Percentiles rank a stretch among this genome's conserved stretches.
Conservation (phyloP, 805 yeast genomes). For the Candida boleticola region DNA sequence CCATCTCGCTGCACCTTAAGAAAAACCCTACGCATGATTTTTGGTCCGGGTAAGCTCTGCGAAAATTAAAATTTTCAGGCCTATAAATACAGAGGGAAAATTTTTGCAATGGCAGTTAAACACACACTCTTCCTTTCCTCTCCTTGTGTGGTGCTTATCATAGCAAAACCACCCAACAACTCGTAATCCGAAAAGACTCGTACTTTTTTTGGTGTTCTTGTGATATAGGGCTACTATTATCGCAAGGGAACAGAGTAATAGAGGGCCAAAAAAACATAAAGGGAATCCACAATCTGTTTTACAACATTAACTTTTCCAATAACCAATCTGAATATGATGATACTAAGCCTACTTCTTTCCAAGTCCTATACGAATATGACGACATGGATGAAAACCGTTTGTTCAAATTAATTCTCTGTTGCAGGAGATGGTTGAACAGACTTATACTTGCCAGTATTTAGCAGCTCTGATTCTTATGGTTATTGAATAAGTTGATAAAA, state of each 20-base stretch:
- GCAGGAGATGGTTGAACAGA: conserved; percentile 42
- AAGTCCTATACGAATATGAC: conserved; percentile 93
- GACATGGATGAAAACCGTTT: conserved; percentile 69
- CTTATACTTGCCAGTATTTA: conserved; percentile 88
- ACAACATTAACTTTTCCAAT: too few relatives aligned
- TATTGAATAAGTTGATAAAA: too few relatives aligned
- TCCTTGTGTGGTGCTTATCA: too few relatives aligned
- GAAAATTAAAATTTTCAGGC: background rate
- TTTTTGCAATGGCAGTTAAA: background rate
- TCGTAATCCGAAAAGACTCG: background rate
- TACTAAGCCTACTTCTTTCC: conserved; percentile 77
- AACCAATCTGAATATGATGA: too few relatives aligned
- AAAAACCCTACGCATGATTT: background rate
- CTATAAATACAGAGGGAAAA: background rate
- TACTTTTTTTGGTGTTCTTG: conserved; percentile 5
- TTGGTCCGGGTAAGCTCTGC: background rate
- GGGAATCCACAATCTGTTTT: background rate
- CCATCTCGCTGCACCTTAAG: too few relatives aligned
- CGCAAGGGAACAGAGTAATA: too few relatives aligned
- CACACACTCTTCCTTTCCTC: background rate
- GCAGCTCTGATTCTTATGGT: conserved; percentile 55
- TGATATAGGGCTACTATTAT: conserved; percentile 1
- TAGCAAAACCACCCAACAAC: background rate
- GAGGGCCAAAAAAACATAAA: background rate
- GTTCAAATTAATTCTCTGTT: conserved; percentile 34